Evolutionary conservation across 164 flowering plant genomes (phyloP).

Genomic region (Berberis thunbergii): DNA sequence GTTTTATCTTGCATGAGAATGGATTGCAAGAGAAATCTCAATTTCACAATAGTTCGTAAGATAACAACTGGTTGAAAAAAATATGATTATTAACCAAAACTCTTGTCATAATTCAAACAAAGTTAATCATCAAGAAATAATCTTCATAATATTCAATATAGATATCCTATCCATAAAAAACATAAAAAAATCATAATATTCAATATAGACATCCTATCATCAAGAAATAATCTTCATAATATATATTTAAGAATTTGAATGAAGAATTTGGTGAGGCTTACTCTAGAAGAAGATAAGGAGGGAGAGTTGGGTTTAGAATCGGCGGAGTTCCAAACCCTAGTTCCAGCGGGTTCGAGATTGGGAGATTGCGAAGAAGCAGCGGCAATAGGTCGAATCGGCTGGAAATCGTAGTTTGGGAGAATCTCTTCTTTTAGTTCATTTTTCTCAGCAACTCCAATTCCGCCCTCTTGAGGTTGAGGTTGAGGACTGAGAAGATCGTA

Average conservation of each 20-base stretch:
- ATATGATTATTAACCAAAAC: no score
- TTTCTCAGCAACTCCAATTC: constrained; percentile 15
- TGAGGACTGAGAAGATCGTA: constrained; percentile 42
- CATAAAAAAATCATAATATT: no score
- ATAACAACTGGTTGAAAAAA: no score
- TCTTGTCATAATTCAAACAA: no score
- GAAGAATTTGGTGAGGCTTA: constrained; percentile 11
- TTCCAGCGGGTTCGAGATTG: constrained; percentile 25
- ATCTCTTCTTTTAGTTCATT: constrained; percentile 48
- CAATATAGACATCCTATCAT: no score
- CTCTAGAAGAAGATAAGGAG: constrained; percentile 19
- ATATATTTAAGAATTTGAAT: neutral
- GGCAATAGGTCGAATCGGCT: constrained; percentile 49
- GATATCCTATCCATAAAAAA: no score
- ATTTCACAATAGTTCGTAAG: no score
- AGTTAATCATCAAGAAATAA: no score
- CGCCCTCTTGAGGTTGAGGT: constrained; percentile 8
- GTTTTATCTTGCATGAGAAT: no score
- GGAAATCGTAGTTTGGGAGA: constrained; percentile 76
- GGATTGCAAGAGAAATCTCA: no score
- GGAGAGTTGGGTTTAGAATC: constrained; percentile 26
- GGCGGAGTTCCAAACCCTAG: constrained; percentile 51
- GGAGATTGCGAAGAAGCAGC: constrained; percentile 14
- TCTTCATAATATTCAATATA: no score
- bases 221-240: no score